A percentile compares a stretch with the other conserved stretches of the same genome.
Evolutionary conservation across 2,329 filamentous ascomycete genomes (phyloP).

Genomic region (Fusarium sp.): DNA sequence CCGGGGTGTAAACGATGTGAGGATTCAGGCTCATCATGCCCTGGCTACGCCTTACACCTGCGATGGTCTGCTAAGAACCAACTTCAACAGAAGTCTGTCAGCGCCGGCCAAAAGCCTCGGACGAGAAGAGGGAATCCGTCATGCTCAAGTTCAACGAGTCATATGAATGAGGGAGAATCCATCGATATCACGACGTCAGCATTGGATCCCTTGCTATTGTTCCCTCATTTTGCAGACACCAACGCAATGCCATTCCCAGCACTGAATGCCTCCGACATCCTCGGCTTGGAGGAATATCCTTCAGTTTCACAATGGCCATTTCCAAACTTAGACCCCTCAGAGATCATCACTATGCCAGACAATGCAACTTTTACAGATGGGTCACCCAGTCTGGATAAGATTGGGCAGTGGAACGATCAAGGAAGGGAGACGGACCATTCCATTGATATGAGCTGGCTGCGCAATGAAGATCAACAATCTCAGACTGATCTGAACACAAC

Average conservation of each 20-base stretch:
- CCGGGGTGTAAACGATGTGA: neutral
- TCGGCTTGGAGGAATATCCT: neutral
- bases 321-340: neutral
- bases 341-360: neutral
- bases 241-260: neutral
- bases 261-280: neutral
- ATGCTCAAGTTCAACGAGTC: neutral
- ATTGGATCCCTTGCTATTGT: neutral
- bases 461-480: neutral
- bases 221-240: neutral
- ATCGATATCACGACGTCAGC: neutral
- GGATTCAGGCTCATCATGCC: neutral
- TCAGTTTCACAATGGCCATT: neutral
- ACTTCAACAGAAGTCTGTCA: neutral
- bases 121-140: neutral
- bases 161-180: neutral
- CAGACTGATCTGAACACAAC: neutral
- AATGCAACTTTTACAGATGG: neutral
- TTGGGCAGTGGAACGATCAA: rapidly evolving
- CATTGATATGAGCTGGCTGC: neutral
- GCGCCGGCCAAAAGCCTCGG: neutral
- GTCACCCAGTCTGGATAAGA: rapidly evolving
- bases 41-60: neutral
- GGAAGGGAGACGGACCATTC: neutral
- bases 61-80: neutral